Evolutionary conservation across 164 flowering plant genomes (phyloP), one percentile per base, ranked within the genome.

Genomic region (Vitis rupestris): DNA sequence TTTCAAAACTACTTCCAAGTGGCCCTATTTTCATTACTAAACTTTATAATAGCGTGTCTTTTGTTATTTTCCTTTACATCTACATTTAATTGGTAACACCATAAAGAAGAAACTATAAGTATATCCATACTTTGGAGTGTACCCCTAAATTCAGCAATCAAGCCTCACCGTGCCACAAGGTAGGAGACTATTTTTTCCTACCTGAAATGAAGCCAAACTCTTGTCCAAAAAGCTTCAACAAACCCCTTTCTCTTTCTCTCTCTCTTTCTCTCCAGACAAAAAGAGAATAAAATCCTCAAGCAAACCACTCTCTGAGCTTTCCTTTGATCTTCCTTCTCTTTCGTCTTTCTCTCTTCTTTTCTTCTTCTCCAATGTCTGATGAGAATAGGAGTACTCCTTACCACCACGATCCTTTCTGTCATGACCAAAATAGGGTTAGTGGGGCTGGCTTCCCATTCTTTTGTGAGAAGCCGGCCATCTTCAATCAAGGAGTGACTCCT

Each of bases 311-410:
- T 13, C 59, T 7, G 6, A 10, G n/a, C 60, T 31, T 51, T 16
- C 15, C 44, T 37, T 3, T 37, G 44, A 6, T 37, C 44, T 37
- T 37, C 7, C 44, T 37, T 37, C 44, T 37, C 7, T 37, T 3
- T 59, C 30, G 2, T 23, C 48, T 14, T 50, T 47, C 30, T 56
- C 12, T 17, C 30, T 30, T 12, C 44, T 17, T 3, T 15, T 11
- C 10, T 19, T 12, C 15, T 15, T 4, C 69, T 13, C 17, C 47
- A 51, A 74, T 74, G 80, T 78, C 80, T 58, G 64, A 71, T 15
- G 70, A 72, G 10, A 64, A 57, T 49, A 44, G 61, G 44, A 65
- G 48, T 0, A 44, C 66, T 59, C 71, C 65, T 7, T 68, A 53
- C 60, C 50, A 64, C 15, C 63, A 55, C 17, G n/a, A 77, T 37